A percentile compares a stretch with the other conserved stretches of the same genome.
These are phyloP conservation scores for Phialophora chinensis DNA, from an alignment of 2,329 filamentous ascomycete species.

Conservation along the genomic window DNA sequence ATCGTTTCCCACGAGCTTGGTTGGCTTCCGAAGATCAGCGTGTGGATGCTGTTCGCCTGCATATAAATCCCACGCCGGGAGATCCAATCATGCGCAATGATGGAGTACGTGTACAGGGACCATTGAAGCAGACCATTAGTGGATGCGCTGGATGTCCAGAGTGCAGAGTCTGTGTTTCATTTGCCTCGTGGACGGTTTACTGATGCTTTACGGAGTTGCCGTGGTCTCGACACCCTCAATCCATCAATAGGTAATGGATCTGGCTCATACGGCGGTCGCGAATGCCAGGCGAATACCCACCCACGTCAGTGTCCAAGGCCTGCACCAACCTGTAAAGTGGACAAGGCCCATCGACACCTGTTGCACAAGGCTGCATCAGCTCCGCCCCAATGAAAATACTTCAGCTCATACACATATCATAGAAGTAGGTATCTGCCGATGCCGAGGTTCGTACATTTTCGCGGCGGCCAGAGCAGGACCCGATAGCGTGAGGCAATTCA, in stretches of 20 bases:
- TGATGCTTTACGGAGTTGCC: neutral
- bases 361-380: neutral
- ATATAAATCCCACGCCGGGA: neutral
- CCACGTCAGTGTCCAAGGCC: neutral
- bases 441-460: conserved; percentile 7
- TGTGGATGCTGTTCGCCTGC: neutral
- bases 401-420: neutral
- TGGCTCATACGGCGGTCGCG: neutral
- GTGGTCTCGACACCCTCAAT: neutral
- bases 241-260: neutral
- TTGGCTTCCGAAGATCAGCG: neutral
- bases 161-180: neutral
- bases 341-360: neutral
- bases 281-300: neutral
- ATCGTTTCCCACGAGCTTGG: neutral
- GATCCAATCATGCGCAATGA: neutral
- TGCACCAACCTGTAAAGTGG: too few species aligned
- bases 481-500: neutral
- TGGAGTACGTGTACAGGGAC: neutral
- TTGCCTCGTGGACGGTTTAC: neutral
- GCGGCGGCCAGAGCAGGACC: neutral
- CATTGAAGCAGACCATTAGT: neutral
- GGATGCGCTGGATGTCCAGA: neutral
- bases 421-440: neutral
- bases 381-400: neutral